A percentile compares a stretch with the other conserved stretches of the same genome.
Evolutionary conservation across 164 flowering plant species (phyloP).

Genomic region (Magnolia kwangsiensis): DNA sequence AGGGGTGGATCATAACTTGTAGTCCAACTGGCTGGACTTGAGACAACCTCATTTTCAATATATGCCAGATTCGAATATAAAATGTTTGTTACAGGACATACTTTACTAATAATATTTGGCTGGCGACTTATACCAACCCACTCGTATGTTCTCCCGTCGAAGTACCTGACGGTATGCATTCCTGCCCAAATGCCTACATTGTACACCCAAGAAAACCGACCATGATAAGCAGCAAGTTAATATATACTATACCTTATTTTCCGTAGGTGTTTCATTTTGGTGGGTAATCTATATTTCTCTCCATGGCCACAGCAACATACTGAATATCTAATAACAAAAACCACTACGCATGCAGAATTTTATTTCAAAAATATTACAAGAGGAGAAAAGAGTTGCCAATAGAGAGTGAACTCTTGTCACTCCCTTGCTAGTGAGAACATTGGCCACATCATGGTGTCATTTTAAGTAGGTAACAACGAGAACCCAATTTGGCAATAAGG

Average conservation of each 20-base stretch:
- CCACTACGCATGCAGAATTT: not conserved
- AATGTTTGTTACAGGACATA: conserved; percentile 22
- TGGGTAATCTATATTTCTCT: not conserved
- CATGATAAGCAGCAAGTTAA: not conserved
- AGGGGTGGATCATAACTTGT: too few relatives aligned
- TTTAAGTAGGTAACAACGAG: too few relatives aligned
- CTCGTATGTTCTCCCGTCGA: conserved; percentile 96
- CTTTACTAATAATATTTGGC: conserved; percentile 86
- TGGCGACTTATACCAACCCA: conserved; percentile 99
- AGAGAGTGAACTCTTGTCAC: not conserved
- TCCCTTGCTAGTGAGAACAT: not conserved
- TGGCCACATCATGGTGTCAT: not conserved
- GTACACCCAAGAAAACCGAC: conserved; percentile 6
- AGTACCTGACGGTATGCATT: conserved; percentile 93
- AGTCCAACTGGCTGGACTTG: too few relatives aligned
- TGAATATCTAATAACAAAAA: not conserved
- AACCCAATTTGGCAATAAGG: not conserved
- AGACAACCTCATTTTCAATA: too few relatives aligned
- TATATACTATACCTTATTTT: not conserved
- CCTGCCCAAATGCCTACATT: conserved; percentile 97
- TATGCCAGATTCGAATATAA: not conserved
- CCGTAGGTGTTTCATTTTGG: not conserved
- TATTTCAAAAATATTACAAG: not conserved
- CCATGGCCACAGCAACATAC: not conserved
- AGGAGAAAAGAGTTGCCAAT: not conserved